These are phyloP conservation scores for Fusarium sp. DNA, from an alignment of 2,329 filamentous ascomycete species.

Conservation along the genomic window DNA sequence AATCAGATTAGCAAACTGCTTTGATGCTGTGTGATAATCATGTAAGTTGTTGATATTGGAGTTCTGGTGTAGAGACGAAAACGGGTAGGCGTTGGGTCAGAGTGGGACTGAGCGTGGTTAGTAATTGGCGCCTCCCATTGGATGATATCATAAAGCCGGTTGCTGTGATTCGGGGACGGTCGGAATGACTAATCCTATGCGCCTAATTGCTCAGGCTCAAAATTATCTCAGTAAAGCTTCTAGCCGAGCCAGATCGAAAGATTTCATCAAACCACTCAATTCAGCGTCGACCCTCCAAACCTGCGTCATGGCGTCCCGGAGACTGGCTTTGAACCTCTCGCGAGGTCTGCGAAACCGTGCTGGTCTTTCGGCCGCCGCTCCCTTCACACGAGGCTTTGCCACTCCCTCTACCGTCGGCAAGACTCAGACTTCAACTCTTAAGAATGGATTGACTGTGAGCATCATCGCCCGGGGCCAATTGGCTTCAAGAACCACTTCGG, in stretches of 20 bases:
- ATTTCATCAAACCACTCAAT: constrained; percentile 69
- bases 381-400: constrained; percentile 87
- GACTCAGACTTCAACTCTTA: constrained; percentile 95
- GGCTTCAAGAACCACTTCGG: constrained; percentile 42
- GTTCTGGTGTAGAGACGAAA: constrained; percentile 30
- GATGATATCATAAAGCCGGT: constrained; percentile 30
- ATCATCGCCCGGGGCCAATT: constrained; percentile 53
- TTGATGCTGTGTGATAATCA: constrained; percentile 2
- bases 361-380: constrained; percentile 80
- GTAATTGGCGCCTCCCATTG: constrained; percentile 53
- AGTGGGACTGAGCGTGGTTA: constrained; percentile 43
- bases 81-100: constrained; percentile 23
- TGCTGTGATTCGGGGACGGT: constrained; percentile 54
- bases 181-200: constrained; percentile 54
- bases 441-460: constrained; percentile 94
- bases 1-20: background rate
- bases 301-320: constrained; percentile 89
- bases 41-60: constrained; percentile 12
- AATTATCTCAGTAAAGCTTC: constrained; percentile 59
- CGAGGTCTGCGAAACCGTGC: constrained; percentile 89
- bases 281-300: constrained; percentile 61
- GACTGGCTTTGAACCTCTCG: constrained; percentile 94
- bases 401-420: constrained; percentile 84
- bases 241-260: constrained; percentile 58
- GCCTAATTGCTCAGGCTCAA: constrained; percentile 58